Evolutionary conservation across 2,329 filamentous ascomycete species (phyloP), one percentile per base, ranked within the genome.

Genomic region (Aspergillus eucalypticola): DNA sequence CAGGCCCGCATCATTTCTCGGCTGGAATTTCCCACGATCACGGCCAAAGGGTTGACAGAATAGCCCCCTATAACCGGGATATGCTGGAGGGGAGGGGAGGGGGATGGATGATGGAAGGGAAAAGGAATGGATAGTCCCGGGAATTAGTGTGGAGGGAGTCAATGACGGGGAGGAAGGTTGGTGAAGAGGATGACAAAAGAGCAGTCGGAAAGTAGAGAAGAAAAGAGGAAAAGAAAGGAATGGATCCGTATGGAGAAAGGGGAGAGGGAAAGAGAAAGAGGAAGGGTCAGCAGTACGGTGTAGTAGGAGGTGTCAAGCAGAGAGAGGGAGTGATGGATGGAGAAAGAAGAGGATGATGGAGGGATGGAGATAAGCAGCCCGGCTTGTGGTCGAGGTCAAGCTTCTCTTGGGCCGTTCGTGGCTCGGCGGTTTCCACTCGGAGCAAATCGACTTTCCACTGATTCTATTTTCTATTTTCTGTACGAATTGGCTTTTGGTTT

Each of bases 301-400:
- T 7, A 29, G 29, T 13, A 7, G n/a, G 29, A 39, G 38, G 27
- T 49, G 27, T 27, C 25, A 27, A 27, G 25, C 25, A 52, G 38
- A 8, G n/a, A 46, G 58, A 17, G 23, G 25, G 21, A 51, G 89
- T 91, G 58, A 95, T 90, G 90, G 86, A 86, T 21, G 59, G 63
- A 15, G 71, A 62, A 7, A 55, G 60, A 39, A 60, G 56, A 35
- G 5, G 32, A 35, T 8, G 69, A 72, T 49, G 51, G 61, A 46
- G 60, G 38, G 51, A 25, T 58, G 53, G 38, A 51, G 71, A 71
- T 71, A 72, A 69, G 69, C 67, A 60, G 60, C 66, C 66, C 66
- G 67, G 66, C 69, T 64, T 64, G 66, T 35, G 32, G 39, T 23
- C 35, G 58, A 69, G 11, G 70, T 73, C 71, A 73, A 73, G 71